A percentile compares a stretch with the other conserved stretches of the same genome.
phyloP scores from a whole-genome alignment of 2,329 filamentous ascomycete species.

The Aspergillus melleus region DNA sequence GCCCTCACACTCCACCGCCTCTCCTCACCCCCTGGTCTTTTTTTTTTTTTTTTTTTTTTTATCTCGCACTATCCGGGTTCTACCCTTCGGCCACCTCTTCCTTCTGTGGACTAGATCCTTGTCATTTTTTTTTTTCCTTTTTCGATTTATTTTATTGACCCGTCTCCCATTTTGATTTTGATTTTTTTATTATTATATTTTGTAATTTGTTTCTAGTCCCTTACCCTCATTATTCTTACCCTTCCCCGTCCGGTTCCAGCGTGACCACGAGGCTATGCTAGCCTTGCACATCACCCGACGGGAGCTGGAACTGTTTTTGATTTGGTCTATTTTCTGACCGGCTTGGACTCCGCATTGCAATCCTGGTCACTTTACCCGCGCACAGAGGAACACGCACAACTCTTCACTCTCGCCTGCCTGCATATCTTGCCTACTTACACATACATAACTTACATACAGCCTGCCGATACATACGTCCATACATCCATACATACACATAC shows the following conservation, averaged over 20 bases:
- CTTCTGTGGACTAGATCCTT: conserved; percentile 16
- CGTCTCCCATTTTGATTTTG: neutral
- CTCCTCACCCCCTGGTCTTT: conserved; percentile 15
- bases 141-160: conserved; percentile 12
- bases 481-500: neutral
- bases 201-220: neutral
- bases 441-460: conserved; percentile 11
- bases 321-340: conserved; percentile 24
- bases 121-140: conserved; percentile 16
- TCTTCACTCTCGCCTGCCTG: conserved; percentile 1
- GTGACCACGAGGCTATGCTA: conserved; percentile 35
- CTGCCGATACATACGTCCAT: neutral
- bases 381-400: conserved; percentile 12
- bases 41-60: conserved; percentile 3
- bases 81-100: conserved; percentile 15
- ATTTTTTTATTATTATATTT: neutral
- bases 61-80: conserved; percentile 15
- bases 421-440: conserved; percentile 3
- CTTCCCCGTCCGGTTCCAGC: conserved; percentile 17
- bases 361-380: conserved; percentile 23
- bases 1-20: conserved; percentile 17
- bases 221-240: neutral
- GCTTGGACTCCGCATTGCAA: conserved; percentile 26
- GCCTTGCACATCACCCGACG: conserved; percentile 34
- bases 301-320: conserved; percentile 27